Evolutionary conservation across 139 green algal genomes (phyloP).

Genomic region (Auxenochlorella protothecoides): DNA sequence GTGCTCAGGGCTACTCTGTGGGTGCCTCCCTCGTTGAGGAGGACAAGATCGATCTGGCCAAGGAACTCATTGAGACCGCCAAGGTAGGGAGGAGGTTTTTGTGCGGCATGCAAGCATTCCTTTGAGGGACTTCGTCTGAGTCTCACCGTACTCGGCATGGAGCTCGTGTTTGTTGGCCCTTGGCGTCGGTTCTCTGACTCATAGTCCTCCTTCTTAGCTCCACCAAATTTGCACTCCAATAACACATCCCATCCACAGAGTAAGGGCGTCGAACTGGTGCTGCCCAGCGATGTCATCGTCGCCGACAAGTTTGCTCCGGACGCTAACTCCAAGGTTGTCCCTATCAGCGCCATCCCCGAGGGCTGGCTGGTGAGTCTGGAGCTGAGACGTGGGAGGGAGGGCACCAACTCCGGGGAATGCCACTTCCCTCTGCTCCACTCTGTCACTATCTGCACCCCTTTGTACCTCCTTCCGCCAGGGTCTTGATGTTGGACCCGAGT

Average conservation of each 20-base stretch:
- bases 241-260: neutral
- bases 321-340: slow-evolving; percentile 72
- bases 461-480: slow-evolving; percentile 24
- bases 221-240: no score
- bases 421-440: no score
- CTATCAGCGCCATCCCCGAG: slow-evolving; percentile 80
- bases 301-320: slow-evolving; percentile 93
- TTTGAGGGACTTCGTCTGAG: no score
- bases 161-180: no score
- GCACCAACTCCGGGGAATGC: no score
- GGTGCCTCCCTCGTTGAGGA: slow-evolving; percentile 94
- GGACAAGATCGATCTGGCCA: slow-evolving; percentile 95
- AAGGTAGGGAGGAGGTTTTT: slow-evolving; percentile 26
- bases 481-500: slow-evolving; percentile 92
- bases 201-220: no score
- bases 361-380: slow-evolving; percentile 77
- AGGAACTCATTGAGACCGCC: slow-evolving; percentile 69
- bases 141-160: no score
- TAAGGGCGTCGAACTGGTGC: slow-evolving; percentile 87
- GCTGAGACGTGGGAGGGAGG: neutral
- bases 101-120: no score
- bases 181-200: no score
- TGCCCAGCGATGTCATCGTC: slow-evolving; percentile 90
- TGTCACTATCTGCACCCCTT: no score
- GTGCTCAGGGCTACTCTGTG: slow-evolving; percentile 65